These are phyloP conservation scores for Pezicula rhizophila DNA, from an alignment of 2,329 filamentous ascomycete species.

Conservation along the genomic window DNA sequence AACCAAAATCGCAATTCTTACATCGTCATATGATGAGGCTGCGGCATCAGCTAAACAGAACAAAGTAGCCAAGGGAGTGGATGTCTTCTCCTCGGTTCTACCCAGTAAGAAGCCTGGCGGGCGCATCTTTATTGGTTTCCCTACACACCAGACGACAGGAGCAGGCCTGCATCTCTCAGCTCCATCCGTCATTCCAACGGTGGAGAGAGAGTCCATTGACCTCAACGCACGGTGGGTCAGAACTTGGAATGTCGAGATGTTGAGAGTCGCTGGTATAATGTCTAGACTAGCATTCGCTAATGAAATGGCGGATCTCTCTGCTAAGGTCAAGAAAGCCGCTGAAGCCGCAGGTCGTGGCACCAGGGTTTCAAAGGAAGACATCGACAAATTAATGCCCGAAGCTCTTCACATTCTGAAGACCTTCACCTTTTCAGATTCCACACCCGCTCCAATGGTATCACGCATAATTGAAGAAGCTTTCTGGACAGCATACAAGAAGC, in stretches of 20 bases:
- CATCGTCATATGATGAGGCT: constrained; percentile 84
- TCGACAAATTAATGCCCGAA: constrained; percentile 66
- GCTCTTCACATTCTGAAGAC: constrained; percentile 80
- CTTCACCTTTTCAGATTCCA: constrained; percentile 85
- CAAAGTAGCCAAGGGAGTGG: constrained; percentile 51
- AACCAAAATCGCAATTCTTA: constrained; percentile 81
- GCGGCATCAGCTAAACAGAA: constrained; percentile 44
- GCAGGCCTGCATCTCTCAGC: constrained; percentile 91
- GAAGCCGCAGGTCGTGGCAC: constrained; percentile 34
- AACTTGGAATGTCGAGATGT: constrained; percentile 91
- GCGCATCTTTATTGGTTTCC: constrained; percentile 94
- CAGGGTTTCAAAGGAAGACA: constrained; percentile 55
- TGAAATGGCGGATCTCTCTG: constrained; percentile 74
- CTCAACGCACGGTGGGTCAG: constrained; percentile 92
- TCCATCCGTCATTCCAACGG: constrained; percentile 92
- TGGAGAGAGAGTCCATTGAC: constrained; percentile 94
- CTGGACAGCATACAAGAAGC: constrained; percentile 82
- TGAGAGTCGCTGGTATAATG: constrained; percentile 84
- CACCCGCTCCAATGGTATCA: constrained; percentile 76
- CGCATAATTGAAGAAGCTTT: constrained; percentile 91
- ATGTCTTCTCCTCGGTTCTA: constrained; percentile 85
- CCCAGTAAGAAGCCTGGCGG: constrained; percentile 78
- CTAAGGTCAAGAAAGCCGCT: constrained; percentile 46
- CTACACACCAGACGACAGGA: constrained; percentile 94
- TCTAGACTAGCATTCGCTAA: constrained; percentile 81